Conservation (phyloP, 2,329 filamentous ascomycete genomes). For the Blumeria graminis region DNA sequence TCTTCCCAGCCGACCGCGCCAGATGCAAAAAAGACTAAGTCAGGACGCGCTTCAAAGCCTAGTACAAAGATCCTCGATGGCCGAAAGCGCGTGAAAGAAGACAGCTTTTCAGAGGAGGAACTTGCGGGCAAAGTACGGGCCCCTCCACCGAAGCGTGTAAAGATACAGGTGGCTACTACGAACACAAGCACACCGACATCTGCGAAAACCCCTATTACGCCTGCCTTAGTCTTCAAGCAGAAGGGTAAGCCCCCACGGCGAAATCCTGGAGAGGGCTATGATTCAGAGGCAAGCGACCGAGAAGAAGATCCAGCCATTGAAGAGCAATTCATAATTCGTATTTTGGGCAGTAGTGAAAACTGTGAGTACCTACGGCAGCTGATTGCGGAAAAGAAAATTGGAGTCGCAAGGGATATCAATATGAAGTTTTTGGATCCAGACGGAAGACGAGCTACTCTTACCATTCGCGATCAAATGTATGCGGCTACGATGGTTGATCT, state of each 20-base stretch:
- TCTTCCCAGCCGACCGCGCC: constrained; percentile 5
- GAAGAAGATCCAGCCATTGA: constrained; percentile 76
- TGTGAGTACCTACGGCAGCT: constrained; percentile 59
- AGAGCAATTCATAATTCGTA: constrained; percentile 64
- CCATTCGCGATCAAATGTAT: constrained; percentile 34
- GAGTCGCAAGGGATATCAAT: constrained; percentile 42
- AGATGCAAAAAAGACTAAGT: constrained; percentile 27
- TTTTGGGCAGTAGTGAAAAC: constrained; percentile 43
- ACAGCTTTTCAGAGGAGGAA: constrained; percentile 25
- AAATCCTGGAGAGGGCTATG: constrained; percentile 70
- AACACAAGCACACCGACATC: not conserved
- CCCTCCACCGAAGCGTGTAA: constrained; percentile 22
- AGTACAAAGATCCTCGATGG: constrained; percentile 32
- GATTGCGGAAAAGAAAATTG: constrained; percentile 56
- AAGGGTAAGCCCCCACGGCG: constrained; percentile 45
- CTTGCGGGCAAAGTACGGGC: constrained; percentile 14
- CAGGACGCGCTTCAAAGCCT: constrained; percentile 33
- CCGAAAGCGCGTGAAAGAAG: constrained; percentile 30
- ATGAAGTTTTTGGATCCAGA: constrained; percentile 56
- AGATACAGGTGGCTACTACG: constrained; percentile 14
- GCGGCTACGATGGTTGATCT: constrained; percentile 44
- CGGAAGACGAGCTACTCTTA: constrained; percentile 33
- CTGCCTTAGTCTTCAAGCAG: constrained; percentile 33
- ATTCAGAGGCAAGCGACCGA: constrained; percentile 81
- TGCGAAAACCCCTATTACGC: constrained; percentile 13